phyloP scores from a whole-genome alignment of 495 filamentous ascomycete genomes.

The Letharia lupina region DNA sequence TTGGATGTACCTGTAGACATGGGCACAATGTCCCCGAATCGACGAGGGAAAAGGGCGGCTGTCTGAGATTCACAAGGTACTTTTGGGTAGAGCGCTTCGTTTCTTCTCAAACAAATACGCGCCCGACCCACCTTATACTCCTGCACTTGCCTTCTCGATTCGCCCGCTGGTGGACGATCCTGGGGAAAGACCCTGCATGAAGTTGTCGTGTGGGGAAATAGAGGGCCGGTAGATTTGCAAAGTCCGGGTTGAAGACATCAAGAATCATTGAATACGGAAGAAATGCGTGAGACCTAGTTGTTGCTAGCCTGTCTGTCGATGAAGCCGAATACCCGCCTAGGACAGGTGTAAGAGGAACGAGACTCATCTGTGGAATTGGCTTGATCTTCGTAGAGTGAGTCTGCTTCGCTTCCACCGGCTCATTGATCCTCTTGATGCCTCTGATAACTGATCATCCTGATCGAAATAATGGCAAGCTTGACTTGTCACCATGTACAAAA shows the following conservation, averaged over 20 bases:
- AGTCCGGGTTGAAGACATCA: not conserved
- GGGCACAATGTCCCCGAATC: not conserved
- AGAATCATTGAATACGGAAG: not conserved
- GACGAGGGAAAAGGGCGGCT: not conserved
- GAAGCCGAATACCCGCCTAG: not conserved
- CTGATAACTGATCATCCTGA: not conserved
- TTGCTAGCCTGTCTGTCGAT: not conserved
- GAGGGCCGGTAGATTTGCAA: not conserved
- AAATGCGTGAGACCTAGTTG: not conserved
- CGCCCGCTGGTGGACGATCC: not conserved
- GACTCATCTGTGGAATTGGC: not conserved
- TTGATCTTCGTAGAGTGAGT: not conserved
- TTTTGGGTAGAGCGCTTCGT: not conserved
- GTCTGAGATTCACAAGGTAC: not conserved
- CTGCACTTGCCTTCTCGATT: not conserved
- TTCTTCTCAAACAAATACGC: not conserved
- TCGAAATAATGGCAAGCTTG: not conserved
- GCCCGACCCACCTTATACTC: not conserved
- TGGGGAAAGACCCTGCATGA: not conserved
- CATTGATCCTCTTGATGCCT: not conserved
- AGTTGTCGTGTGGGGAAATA: not conserved
- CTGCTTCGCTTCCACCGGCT: not conserved
- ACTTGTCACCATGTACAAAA: not conserved
- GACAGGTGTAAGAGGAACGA: not conserved
- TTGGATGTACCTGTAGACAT: not conserved